These are phyloP conservation scores for Xerophyta viscosa DNA, from an alignment of 106 monocot genomes.

Conservation along the genomic window DNA sequence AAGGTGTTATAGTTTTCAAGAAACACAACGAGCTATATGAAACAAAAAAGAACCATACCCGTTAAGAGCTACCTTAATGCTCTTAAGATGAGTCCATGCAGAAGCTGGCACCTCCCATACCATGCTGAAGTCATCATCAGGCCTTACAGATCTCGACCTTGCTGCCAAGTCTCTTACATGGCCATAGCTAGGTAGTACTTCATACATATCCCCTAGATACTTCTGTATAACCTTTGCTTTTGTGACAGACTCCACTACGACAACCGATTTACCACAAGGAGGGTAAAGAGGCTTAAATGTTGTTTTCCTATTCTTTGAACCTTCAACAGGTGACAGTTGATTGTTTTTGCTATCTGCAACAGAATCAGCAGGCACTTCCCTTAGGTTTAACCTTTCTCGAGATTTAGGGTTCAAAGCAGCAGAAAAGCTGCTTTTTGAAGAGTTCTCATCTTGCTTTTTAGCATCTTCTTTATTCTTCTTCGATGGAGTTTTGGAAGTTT, in stretches of 20 bases:
- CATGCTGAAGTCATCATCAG: constrained; percentile 97
- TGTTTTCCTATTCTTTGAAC: constrained; percentile 7
- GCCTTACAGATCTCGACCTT: constrained; percentile 82
- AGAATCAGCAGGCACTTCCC: background rate
- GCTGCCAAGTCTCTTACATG: constrained; percentile 96
- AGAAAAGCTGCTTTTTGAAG: background rate
- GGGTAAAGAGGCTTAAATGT: constrained; percentile 66
- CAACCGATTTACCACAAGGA: constrained; percentile 74
- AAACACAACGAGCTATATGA: too few species aligned
- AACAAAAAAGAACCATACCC: constrained; percentile 51
- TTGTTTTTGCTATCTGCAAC: background rate
- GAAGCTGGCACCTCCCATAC: constrained; percentile 92
- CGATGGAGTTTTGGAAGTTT: constrained; percentile 9
- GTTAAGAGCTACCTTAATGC: constrained; percentile 70
- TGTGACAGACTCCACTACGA: constrained; percentile 88
- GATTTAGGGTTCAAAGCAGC: constrained; percentile 9
- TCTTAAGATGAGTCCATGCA: constrained; percentile 96
- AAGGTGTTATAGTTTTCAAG: too few species aligned
- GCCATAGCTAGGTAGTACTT: constrained; percentile 88
- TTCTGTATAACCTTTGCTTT: constrained; percentile 90
- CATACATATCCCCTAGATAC: constrained; percentile 81
- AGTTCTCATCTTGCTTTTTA: constrained; percentile 18
- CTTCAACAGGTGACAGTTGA: constrained; percentile 1
- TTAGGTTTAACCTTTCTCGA: constrained; percentile 22
- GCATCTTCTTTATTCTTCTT: constrained; percentile 18